Percentiles rank a stretch among this genome's conserved stretches.
Evolutionary conservation across 305 asterid genomes (phyloP).

Genomic region (Fraxinus dipetala): DNA sequence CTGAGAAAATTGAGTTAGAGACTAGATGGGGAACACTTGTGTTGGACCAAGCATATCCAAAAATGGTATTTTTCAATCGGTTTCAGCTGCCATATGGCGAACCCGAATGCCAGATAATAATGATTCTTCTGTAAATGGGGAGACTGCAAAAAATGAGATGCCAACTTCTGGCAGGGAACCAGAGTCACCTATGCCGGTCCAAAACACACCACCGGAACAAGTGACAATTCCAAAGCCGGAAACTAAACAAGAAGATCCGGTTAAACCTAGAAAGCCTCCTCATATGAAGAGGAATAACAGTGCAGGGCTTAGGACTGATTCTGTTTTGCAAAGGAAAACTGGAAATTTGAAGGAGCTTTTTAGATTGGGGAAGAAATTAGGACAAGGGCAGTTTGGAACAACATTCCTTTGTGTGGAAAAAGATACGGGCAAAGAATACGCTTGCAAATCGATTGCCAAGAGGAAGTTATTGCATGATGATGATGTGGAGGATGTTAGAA

Average conservation of each 20-base stretch:
- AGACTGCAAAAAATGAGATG: constrained; percentile 27
- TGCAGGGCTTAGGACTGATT: constrained; percentile 69
- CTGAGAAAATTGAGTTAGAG: constrained; percentile 25
- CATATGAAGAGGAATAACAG: constrained; percentile 56
- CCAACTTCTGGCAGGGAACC: constrained; percentile 31
- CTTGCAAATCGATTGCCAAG: constrained; percentile 76
- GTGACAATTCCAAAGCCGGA: constrained; percentile 44
- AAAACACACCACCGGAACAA: constrained; percentile 58
- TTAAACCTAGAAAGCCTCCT: constrained; percentile 37
- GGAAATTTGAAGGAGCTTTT: constrained; percentile 61
- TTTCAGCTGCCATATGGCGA: constrained; percentile 71
- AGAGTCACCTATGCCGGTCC: constrained; percentile 40
- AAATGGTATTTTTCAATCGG: constrained; percentile 55
- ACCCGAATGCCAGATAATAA: constrained; percentile 37
- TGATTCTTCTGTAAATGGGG: constrained; percentile 38
- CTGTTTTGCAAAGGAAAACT: constrained; percentile 58
- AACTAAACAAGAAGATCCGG: constrained; percentile 28
- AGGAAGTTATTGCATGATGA: constrained; percentile 65
- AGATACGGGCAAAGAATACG: constrained; percentile 49
- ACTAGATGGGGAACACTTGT: constrained; percentile 66
- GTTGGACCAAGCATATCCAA: constrained; percentile 58
- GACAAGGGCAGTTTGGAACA: constrained; percentile 75
- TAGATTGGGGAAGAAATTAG: constrained; percentile 59
- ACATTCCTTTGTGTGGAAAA: constrained; percentile 61
- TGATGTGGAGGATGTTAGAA: constrained; percentile 79